phyloP scores from a whole-genome alignment of 352 stramenopile species.

The Peronospora farinosa region DNA sequence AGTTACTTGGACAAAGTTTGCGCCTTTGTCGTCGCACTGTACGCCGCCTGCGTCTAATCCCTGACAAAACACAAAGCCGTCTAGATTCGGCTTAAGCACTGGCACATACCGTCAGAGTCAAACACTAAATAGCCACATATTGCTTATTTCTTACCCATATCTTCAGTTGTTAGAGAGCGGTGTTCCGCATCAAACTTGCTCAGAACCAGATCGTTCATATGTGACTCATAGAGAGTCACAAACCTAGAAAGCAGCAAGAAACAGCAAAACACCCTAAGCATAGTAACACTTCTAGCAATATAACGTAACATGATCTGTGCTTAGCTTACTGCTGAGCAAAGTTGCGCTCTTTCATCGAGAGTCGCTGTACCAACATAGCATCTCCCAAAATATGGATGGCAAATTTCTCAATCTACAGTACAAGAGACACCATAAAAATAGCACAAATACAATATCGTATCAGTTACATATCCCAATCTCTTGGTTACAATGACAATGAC shows the following conservation, averaged over 20 bases:
- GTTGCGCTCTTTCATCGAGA: conserved; percentile 66
- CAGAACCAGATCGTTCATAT: conserved; percentile 62
- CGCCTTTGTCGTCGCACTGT: conserved; percentile 66
- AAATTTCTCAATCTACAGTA: conserved; percentile 66
- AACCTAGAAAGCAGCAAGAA: conserved; percentile 30
- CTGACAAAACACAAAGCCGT: conserved; percentile 81
- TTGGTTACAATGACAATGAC: neutral
- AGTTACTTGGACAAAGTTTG: conserved; percentile 55
- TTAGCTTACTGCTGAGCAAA: conserved; percentile 67
- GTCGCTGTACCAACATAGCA: conserved; percentile 34
- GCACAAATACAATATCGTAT: neutral
- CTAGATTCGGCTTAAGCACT: conserved; percentile 69
- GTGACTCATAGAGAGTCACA: conserved; percentile 57
- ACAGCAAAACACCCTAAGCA: neutral
- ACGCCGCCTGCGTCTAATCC: conserved; percentile 48
- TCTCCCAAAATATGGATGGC: conserved; percentile 54
- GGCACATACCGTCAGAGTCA: conserved; percentile 3
- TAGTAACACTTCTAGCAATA: neutral
- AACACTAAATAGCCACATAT: neutral
- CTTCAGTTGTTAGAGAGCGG: conserved; percentile 42
- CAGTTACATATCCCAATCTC: neutral
- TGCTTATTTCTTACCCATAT: conserved; percentile 54
- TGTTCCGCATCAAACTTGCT: conserved; percentile 63
- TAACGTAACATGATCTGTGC: neutral
- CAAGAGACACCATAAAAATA: neutral